Evolutionary conservation across 2,329 filamentous ascomycete species (phyloP), one percentile per base, ranked within the genome.

Genomic region (Neopestalotiopsis sp.): DNA sequence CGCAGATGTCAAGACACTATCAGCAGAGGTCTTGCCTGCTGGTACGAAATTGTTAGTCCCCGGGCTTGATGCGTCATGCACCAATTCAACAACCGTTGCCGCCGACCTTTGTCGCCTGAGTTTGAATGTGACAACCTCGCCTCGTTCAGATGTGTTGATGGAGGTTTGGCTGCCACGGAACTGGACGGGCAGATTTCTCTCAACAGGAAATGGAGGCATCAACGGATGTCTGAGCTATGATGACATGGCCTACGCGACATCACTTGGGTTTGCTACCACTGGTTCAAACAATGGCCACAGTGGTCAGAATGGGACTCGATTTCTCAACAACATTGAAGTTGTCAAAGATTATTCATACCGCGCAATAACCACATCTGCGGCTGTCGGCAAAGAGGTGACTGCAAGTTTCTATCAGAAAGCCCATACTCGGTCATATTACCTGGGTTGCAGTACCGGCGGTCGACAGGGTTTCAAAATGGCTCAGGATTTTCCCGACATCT

Each of bases 361-460:
- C 28, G 69, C 64, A 9, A 14, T 82, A 1, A 86, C 88, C 69
- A 83, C 81, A 0, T 85, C 84, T 0, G 82, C 85, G 0, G 79
- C 82, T 0, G 73, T 83, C 1, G 85, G 83, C 17, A 89, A 88
- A 72, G 68, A 79, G 20, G 75, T 89, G 20, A 79, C 81, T 3
- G 73, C 82, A 20, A 74, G 78, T 0, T 88, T 86, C 74, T 90
- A 89, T 72, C 75, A 77, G 3, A 71, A 68, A 3, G 3, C 40
- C 0, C 76, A 80, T 0, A 75, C 76, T 1, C 84, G 82, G 65
- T 83, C 81, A 2, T 90, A 90, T 75, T 89, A 84, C 69, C 74
- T 84, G 1, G 88, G 88, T 7, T 90, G 88, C 74, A 89, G 86
- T 0, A 85, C 85, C 0, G 89, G 89, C 9, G 88, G 89, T 1